Evolutionary conservation across 1,284 basidiomycete genomes (phyloP).

Genomic region (Ustilago cynodontis): DNA sequence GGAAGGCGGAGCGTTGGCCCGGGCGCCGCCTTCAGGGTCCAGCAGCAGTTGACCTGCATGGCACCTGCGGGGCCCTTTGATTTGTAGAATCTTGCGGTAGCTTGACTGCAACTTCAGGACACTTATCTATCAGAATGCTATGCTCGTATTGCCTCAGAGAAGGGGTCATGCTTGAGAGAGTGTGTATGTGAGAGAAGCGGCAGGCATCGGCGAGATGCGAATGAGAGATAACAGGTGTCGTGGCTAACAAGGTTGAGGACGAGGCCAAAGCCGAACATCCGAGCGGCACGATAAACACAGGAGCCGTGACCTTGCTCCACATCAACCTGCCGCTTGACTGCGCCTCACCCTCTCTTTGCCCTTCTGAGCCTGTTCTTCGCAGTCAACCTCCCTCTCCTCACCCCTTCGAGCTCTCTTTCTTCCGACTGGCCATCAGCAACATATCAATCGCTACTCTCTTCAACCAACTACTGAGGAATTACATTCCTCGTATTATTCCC

Average conservation of each 20-base stretch:
- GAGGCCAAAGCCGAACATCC: conserved; percentile 40
- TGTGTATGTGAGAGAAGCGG: background rate
- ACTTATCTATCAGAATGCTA: background rate
- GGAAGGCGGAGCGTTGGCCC: background rate
- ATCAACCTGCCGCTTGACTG: conserved; percentile 15
- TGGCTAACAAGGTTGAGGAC: conserved; percentile 3
- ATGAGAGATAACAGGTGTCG: background rate
- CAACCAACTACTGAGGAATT: too few species aligned
- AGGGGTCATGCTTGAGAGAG: too few species aligned
- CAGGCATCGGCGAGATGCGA: background rate
- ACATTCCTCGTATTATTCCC: too few species aligned
- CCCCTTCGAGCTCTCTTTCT: too few species aligned
- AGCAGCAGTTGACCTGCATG: background rate
- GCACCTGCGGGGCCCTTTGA: background rate
- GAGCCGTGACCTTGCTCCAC: conserved; percentile 22
- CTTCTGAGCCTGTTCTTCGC: background rate
- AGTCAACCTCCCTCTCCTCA: too few species aligned
- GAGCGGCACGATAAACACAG: conserved; percentile 6
- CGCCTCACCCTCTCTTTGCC: background rate
- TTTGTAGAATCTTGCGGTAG: too few species aligned
- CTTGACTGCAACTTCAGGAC: background rate
- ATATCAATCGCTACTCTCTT: background rate
- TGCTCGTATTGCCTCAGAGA: too few species aligned
- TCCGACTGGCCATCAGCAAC: background rate
- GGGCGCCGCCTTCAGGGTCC: conserved; percentile 27